Evolutionary conservation across 2,329 filamentous ascomycete species (phyloP).

Genomic region (Tolypocladium amazonense): DNA sequence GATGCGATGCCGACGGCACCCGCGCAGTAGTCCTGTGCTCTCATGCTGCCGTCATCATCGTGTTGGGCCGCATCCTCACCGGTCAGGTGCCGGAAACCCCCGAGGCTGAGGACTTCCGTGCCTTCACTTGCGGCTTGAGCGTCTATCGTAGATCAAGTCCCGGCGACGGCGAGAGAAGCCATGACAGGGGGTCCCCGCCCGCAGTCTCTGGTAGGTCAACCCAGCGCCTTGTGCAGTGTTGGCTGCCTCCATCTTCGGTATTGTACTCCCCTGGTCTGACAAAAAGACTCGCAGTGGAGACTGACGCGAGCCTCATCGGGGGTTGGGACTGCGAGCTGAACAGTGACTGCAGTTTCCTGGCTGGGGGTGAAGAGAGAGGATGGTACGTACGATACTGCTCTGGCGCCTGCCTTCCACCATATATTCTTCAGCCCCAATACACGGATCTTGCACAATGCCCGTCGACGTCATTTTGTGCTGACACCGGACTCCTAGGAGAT

Average conservation of each 20-base stretch:
- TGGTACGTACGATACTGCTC: constrained; percentile 49
- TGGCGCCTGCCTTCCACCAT: not conserved
- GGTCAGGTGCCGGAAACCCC: constrained; percentile 63
- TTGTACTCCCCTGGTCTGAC: constrained; percentile 1
- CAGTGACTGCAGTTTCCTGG: constrained; percentile 77
- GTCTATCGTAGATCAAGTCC: constrained; percentile 37
- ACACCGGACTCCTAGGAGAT: constrained; percentile 23
- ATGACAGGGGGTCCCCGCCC: not conserved
- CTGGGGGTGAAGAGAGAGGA: constrained; percentile 71
- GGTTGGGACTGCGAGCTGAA: constrained; percentile 74
- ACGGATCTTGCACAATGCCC: not conserved
- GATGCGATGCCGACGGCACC: constrained; percentile 60
- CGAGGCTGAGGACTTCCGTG: constrained; percentile 68
- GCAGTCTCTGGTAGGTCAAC: constrained; percentile 1
- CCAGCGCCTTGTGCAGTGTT: not conserved
- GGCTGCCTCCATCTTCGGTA: not conserved
- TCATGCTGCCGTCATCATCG: constrained; percentile 84
- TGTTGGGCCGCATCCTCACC: constrained; percentile 72
- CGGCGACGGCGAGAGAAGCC: constrained; percentile 1
- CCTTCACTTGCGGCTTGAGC: constrained; percentile 74
- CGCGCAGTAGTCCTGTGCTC: constrained; percentile 71
- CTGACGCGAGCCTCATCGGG: constrained; percentile 31
- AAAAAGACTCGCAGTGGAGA: constrained; percentile 3
- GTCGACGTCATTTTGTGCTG: constrained; percentile 7
- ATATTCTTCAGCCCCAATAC: not conserved